Percentiles rank a stretch among this genome's conserved stretches.
These are phyloP conservation scores for Spergularia marina DNA, from an alignment of 148 eudicot species.

Conservation along the genomic window DNA sequence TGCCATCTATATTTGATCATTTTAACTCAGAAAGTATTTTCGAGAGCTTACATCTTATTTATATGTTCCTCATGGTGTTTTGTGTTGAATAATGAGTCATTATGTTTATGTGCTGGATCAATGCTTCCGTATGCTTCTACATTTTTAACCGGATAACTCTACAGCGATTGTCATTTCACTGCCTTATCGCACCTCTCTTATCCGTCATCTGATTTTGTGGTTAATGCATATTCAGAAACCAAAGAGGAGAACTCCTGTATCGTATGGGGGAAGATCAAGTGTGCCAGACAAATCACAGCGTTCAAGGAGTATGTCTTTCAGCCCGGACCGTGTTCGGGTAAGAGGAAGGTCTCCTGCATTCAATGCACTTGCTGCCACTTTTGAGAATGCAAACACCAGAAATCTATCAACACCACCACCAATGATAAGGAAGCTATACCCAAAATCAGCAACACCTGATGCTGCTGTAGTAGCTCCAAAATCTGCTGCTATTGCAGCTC, in stretches of 20 bases:
- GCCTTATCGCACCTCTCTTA: not conserved
- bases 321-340: conserved; percentile 83
- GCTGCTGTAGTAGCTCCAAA: conserved; percentile 50
- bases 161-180: not conserved
- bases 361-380: conserved; percentile 86
- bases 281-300: conserved; percentile 88
- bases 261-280: conserved; percentile 80
- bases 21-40: too few species aligned
- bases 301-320: conserved; percentile 88
- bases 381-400: conserved; percentile 75
- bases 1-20: too few species aligned
- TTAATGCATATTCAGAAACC: conserved; percentile 60
- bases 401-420: conserved; percentile 99
- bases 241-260: conserved; percentile 73
- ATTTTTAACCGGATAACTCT: too few species aligned
- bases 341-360: conserved; percentile 98
- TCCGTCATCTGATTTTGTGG: not conserved
- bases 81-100: too few species aligned
- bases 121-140: too few species aligned
- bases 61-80: too few species aligned
- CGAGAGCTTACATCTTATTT: too few species aligned
- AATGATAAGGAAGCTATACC: conserved; percentile 63
- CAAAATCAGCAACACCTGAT: conserved; percentile 73
- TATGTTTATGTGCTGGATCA: too few species aligned
- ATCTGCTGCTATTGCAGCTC: conserved; percentile 75